Base-by-base conservation (phyloP, 2,329 filamentous ascomycete species). In the Pseudogymnoascus destructans region DNA sequence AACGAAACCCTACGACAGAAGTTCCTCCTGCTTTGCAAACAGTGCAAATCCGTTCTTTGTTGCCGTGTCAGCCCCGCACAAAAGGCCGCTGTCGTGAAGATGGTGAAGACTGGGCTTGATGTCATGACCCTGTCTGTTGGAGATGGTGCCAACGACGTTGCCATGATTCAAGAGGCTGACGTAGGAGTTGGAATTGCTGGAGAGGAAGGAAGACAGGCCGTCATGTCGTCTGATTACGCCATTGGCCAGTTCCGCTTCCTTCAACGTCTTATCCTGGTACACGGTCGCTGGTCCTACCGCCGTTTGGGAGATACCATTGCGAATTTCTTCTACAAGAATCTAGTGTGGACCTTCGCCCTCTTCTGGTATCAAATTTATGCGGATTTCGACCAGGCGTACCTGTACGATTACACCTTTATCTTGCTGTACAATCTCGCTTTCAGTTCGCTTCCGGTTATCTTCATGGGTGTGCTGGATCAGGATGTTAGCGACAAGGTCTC, bases 261-360 rank as follows among this genome's bases (percentile, higher is more conserved):
- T 57, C 85, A 90, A 66, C 79, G 91, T 58, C 77, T 96, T 61
- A 80, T 96, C 27, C 79, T 96, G 17, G 90, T 96, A 3, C 91
- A 96, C 69, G 91, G 91, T 60, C 82, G 91, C 60, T 96, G 91
- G 89, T 95, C 90, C n/a, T 98, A 98, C 74, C 82, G 92, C 57
- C 84, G 93, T 66, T 75, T 98, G 70, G 89, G 86, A 27, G 93
- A 98, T 75, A 88, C 86, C 52, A 96, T 95, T 67, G 89, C 90
- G 71, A 98, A 98, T 72, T 98, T 98, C 79, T 98, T 98, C 77
- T 98, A 97, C 82, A 98, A 98, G 86, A 98, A 97, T 75, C 87
- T 98, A 73, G 86, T 97, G 57, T 98, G 93, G 93, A 93, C 89
- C 0, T 92, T 96, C 69, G 81, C 86, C 42, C 87, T 98, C 60